Percentiles rank a stretch among this genome's conserved stretches.
phyloP scores from a whole-genome alignment of 164 flowering plant species.

The Berberis vulgaris region DNA sequence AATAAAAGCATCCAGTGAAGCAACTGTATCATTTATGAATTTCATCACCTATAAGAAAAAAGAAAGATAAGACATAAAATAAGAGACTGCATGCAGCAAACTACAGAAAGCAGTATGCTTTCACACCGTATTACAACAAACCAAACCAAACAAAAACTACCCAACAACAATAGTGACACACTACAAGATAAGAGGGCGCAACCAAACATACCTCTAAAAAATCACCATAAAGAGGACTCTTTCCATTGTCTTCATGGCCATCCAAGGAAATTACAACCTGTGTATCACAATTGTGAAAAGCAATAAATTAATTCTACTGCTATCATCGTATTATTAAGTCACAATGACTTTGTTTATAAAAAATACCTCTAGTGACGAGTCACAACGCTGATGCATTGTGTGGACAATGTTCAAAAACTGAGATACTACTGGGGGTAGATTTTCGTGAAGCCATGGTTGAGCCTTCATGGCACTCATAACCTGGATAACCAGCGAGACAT shows the following conservation, averaged over 20 bases:
- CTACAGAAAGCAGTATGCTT: neutral
- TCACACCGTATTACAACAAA: no score
- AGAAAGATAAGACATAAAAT: neutral
- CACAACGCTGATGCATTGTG: conserved; percentile 84
- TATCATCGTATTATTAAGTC: neutral
- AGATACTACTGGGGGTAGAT: conserved; percentile 34
- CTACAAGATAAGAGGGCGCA: no score
- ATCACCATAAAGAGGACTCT: conserved; percentile 42
- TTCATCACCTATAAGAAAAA: conserved; percentile 66
- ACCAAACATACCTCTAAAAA: conserved; percentile 56
- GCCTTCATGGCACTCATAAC: conserved; percentile 68
- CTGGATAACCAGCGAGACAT: neutral
- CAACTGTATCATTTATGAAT: conserved; percentile 87
- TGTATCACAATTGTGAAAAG: neutral
- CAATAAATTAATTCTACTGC: neutral
- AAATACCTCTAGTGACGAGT: conserved; percentile 70
- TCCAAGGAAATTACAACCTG: conserved; percentile 61
- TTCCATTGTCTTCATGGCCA: conserved; percentile 31
- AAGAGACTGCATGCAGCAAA: neutral
- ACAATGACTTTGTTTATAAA: neutral
- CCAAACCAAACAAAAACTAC: no score
- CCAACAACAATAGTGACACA: no score
- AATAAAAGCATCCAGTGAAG: conserved; percentile 70
- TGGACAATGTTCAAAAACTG: conserved; percentile 65
- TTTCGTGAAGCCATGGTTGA: conserved; percentile 59